Base-by-base conservation (phyloP, 176 grass and related monocot genomes). In the Zea luxurians region DNA sequence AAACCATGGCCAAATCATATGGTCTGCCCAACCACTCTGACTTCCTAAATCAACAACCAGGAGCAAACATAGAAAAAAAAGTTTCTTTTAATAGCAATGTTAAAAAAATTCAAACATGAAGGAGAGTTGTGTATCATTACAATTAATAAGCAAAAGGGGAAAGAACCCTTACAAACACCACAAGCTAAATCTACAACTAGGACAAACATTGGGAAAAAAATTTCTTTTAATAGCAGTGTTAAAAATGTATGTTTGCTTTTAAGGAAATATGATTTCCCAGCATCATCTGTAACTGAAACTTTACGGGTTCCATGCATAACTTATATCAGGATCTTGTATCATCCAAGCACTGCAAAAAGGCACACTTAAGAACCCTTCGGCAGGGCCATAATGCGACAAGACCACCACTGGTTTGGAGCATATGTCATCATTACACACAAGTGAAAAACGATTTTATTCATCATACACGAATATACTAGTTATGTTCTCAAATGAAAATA, bases 241-340 rank as follows among this genome's bases (percentile, higher is more conserved):
- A 16, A 16, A 80, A 68, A 69, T 61, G 43, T 80, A 3, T 61
- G 52, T 62, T 13, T 76, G 57, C 53, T 55, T 10, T 4, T 16
- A 76, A 75, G 27, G 21, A 75, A 38, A 27, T 63, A 64, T 64
- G 11, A 45, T 77, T 48, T 66, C 16, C 57, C 15, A 7, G 17
- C 5, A 66, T 35, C 55, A 60, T 27, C 11, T 79, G 59, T 70
- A 40, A 44, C n/a, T 71, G 76, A 68, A 41, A 64, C 1, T 34
- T 78, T 41, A 7, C 10, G n/a, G 1, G 5, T 16, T 60, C 61
- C 6, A 66, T 42, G 44, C 47, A 58, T 65, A 53, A 49, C 34
- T 20, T 38, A 17, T 34, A 72, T 78, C 71, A 38, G 4, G 2
- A 3, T 59, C 64, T 35, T 73, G 45, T 9, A 58, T 20, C 54